Evolutionary conservation across 1,284 basidiomycete genomes (phyloP).

Genomic region (Amylostereum areolatum): DNA sequence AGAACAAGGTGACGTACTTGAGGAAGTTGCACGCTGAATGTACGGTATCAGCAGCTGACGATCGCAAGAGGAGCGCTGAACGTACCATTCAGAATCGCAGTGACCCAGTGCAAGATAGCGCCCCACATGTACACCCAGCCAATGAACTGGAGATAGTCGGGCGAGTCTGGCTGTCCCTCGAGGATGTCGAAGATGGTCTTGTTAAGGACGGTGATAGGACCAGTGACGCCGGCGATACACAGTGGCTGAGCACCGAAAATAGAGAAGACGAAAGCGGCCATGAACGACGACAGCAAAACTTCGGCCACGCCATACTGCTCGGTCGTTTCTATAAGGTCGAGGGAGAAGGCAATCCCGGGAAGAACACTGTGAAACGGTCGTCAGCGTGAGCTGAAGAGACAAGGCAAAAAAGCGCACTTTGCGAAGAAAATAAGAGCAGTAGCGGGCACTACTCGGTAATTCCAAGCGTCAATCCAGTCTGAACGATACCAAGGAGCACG

Average conservation of each 20-base stretch:
- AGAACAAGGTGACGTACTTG: slow-evolving; percentile 85
- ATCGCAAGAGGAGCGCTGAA: slow-evolving; percentile 6
- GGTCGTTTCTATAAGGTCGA: slow-evolving; percentile 92
- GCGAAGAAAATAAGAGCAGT: slow-evolving; percentile 76
- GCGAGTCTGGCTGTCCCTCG: slow-evolving; percentile 46
- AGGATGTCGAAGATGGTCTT: slow-evolving; percentile 86
- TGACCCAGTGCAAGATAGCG: slow-evolving; percentile 88
- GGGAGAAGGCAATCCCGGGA: slow-evolving; percentile 88
- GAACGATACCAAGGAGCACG: slow-evolving; percentile 77
- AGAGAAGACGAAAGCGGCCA: slow-evolving; percentile 90
- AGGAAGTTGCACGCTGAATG: slow-evolving; percentile 73
- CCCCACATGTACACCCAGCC: slow-evolving; percentile 94
- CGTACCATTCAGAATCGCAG: slow-evolving; percentile 79
- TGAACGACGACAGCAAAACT: slow-evolving; percentile 74
- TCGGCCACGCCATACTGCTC: slow-evolving; percentile 89
- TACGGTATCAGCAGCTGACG: too few species aligned
- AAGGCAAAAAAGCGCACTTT: slow-evolving; percentile 45
- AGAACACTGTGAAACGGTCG: slow-evolving; percentile 49
- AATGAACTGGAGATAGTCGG: slow-evolving; percentile 81
- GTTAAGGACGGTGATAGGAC: slow-evolving; percentile 88
- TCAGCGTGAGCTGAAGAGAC: slow-evolving; percentile 16
- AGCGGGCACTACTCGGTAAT: slow-evolving; percentile 76
- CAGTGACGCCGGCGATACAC: slow-evolving; percentile 92
- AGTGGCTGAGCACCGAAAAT: slow-evolving; percentile 88
- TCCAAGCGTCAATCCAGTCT: slow-evolving; percentile 89